phyloP scores from a whole-genome alignment of 257 asterid genomes.

The Voacanga thouarsii region DNA sequence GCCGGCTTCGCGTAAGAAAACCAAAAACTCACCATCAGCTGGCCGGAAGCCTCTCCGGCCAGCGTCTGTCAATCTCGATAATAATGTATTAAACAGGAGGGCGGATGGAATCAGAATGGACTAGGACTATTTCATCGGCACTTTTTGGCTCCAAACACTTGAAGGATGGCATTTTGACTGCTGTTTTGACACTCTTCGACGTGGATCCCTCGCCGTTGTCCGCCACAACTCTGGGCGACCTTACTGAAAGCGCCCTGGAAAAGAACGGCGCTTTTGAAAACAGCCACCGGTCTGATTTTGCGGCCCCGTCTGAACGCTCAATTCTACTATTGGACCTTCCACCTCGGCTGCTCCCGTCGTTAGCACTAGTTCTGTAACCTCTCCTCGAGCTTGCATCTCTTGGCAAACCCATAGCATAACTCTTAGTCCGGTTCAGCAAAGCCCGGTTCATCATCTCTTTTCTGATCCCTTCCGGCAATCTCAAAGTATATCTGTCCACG shows the following conservation, averaged over 20 bases:
- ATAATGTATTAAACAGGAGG: constrained; percentile 37
- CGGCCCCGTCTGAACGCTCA: constrained; percentile 41
- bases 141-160: constrained; percentile 64
- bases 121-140: constrained; percentile 42
- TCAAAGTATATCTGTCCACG: constrained; percentile 68
- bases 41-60: background rate
- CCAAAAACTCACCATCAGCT: background rate
- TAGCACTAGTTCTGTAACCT: constrained; percentile 43
- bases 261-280: constrained; percentile 29
- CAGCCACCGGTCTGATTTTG: constrained; percentile 68
- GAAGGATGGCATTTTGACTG: constrained; percentile 58
- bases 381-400: constrained; percentile 45
- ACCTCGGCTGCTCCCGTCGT: constrained; percentile 50
- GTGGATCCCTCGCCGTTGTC: constrained; percentile 42
- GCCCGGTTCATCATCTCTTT: constrained; percentile 77
- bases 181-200: constrained; percentile 28
- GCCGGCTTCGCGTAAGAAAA: background rate
- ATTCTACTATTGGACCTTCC: constrained; percentile 33
- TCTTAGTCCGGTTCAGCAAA: constrained; percentile 46
- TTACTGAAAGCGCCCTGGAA: constrained; percentile 52
- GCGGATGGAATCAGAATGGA: constrained; percentile 25
- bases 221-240: constrained; percentile 45
- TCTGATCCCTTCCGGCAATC: constrained; percentile 54
- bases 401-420: constrained; percentile 32
- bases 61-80: background rate